Evolutionary conservation across 225 moss, liverwort and hornwort species (phyloP), one percentile per base, ranked within the genome.

Genomic region (Neckera pumila): DNA sequence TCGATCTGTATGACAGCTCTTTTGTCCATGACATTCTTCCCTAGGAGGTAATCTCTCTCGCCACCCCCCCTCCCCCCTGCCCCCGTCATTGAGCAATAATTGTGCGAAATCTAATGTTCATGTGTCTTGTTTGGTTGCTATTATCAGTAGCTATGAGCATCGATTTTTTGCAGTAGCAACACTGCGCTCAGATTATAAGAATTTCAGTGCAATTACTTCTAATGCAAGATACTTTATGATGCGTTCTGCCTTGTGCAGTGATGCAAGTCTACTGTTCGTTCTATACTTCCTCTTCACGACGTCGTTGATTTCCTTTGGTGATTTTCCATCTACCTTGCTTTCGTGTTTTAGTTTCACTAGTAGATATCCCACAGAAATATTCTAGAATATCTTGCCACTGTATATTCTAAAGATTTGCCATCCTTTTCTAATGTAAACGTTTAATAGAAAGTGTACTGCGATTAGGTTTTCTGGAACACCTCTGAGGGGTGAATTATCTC

Each of bases 281-380:
- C 81, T 96, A 38, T 98, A 97, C 90, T 96, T 96, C 89, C 92
- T 97, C 73, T 96, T 98, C 95, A 93, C 97, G 79, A 87, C 81
- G 33, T 96, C 98, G 43, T 90, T 98, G 75, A 92, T 96, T 80
- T 93, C 97, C 58, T 98, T 97, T 33, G 98, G 98, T 98, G 89
- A 88, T 80, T 76, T 25, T 51, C 74, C 53, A n/a, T 66, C 45
- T 79, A 61, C 60, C 67, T 89, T 76, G 61, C 62, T 74, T 76
- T 69, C 34, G 60, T 77, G 76, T 65, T 84, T 77, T 51, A 43
- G 45, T 30, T 56, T 56, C 12, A 43, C 67, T 43, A 56, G 21
- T 31, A 17, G 12, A 42, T 23, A 20, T 22, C 26, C 26, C 34
- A 27, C 47, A n/a, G 30, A 63, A 14, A 67, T 57, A 14, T 21